These are phyloP conservation scores for Exobasidium cylindrosporum DNA, from an alignment of 1,284 basidiomycete genomes.

Conservation along the genomic window DNA sequence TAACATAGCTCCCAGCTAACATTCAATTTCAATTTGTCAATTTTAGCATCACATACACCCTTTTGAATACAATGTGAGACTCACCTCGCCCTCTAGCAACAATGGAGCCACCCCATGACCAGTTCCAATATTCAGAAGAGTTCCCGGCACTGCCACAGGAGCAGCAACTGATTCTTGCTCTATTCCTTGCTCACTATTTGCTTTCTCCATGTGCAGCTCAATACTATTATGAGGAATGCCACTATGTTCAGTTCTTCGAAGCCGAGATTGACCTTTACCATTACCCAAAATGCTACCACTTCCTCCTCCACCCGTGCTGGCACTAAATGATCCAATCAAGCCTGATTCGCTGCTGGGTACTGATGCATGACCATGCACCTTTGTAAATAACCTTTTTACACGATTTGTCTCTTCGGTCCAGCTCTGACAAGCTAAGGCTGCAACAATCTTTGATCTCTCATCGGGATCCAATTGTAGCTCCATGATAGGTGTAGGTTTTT, in stretches of 20 bases:
- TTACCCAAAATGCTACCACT: neutral
- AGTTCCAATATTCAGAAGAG: neutral
- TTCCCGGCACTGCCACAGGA: constrained; percentile 4
- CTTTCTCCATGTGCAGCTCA: neutral
- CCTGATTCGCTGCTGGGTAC: neutral
- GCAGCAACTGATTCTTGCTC: neutral
- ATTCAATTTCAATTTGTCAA: too few relatives aligned
- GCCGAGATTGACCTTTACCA: neutral
- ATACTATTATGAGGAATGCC: neutral
- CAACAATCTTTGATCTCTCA: neutral
- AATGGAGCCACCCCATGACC: constrained; percentile 2
- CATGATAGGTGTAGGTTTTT: neutral
- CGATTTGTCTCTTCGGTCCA: constrained; percentile 4
- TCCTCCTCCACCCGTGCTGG: neutral
- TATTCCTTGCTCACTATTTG: neutral
- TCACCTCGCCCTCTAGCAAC: constrained; percentile 6
- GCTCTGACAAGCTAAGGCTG: neutral
- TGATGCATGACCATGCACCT: neutral
- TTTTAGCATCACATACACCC: neutral
- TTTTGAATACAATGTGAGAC: neutral
- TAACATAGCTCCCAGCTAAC: neutral
- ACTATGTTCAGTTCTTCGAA: neutral
- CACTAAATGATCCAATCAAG: neutral
- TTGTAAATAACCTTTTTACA: neutral
- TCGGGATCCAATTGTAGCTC: neutral